phyloP scores from a whole-genome alignment of 495 filamentous ascomycete species.

The Gamarada debralockiae region DNA sequence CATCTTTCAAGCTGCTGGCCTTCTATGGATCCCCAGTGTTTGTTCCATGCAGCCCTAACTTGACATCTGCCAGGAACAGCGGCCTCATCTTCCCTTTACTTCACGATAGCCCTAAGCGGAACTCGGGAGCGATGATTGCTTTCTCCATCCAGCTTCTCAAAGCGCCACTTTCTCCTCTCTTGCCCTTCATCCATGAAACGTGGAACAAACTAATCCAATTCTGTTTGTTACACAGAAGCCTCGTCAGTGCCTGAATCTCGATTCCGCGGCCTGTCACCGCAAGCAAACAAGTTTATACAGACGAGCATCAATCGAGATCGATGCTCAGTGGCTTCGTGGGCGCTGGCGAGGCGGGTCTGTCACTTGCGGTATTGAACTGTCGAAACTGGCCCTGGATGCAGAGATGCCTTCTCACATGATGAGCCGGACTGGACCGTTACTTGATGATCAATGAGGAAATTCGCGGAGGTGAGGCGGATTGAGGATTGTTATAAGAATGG shows the following conservation, averaged over 20 bases:
- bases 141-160: background rate
- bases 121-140: conserved; percentile 2
- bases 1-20: conserved; percentile 8
- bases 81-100: no score
- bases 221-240: conserved; percentile 20
- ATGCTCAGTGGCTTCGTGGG: conserved; percentile 4
- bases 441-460: background rate
- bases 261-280: conserved; percentile 12
- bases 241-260: conserved; percentile 8
- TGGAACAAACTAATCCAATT: conserved; percentile 16
- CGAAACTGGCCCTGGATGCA: background rate
- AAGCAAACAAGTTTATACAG: conserved; percentile 20
- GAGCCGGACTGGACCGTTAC: background rate
- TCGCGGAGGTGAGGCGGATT: conserved; percentile 4
- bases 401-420: conserved; percentile 7
- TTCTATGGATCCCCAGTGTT: background rate
- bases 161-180: background rate
- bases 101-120: no score
- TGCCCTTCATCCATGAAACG: conserved; percentile 5
- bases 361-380: conserved; percentile 8
- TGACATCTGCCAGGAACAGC: no score
- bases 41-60: conserved; percentile 13
- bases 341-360: conserved; percentile 7
- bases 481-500: background rate
- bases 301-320: background rate